Evolutionary conservation across 805 yeast genomes (phyloP), one percentile per base, ranked within the genome.

Genomic region (Yamadazyma kitorensis): DNA sequence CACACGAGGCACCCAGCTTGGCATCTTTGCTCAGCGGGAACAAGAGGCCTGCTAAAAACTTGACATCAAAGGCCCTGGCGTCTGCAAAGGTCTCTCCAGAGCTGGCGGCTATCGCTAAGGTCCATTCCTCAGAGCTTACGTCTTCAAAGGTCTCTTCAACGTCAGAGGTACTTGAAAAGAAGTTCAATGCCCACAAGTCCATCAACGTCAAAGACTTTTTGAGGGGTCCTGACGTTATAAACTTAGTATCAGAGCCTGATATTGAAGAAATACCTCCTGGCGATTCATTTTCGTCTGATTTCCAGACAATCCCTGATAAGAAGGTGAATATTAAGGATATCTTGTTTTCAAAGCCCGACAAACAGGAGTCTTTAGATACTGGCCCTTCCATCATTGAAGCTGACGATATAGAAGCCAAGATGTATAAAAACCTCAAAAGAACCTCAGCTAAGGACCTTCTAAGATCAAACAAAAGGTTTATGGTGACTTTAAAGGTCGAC

Each of bases 361-460:
- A n/a, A n/a, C n/a, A n/a, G n/a, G n/a, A n/a, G n/a, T n/a, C n/a
- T n/a, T n/a, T n/a, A n/a, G n/a, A n/a, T n/a, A n/a, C n/a, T n/a
- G n/a, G n/a, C n/a, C n/a, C n/a, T n/a, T n/a, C n/a, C n/a, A n/a
- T n/a, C n/a, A n/a, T n/a, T n/a, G n/a, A n/a, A n/a, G n/a, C n/a
- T n/a, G 17, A 14, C 6, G 28, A 27, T 5, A 33, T 51, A n/a
- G 62, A 56, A 28, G 23, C 48, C 2, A 49, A 51, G 21, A 44
- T 56, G 4, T 55, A 33, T 27, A 25, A 6, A 30, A 43, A 24
- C 34, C 47, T 14, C 52, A 53, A 37, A 32, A 54, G 24, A 45
- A 59, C 31, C 0, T 51, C 64, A 9, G 58, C 65, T 27, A 59
- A 53, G 31, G 73, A 74, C 43, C 56, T 78, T 3, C 72, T 75